Evolutionary conservation across 2,329 filamentous ascomycete genomes (phyloP), one percentile per base, ranked within the genome.

Genomic region (Alternaria rosae): DNA sequence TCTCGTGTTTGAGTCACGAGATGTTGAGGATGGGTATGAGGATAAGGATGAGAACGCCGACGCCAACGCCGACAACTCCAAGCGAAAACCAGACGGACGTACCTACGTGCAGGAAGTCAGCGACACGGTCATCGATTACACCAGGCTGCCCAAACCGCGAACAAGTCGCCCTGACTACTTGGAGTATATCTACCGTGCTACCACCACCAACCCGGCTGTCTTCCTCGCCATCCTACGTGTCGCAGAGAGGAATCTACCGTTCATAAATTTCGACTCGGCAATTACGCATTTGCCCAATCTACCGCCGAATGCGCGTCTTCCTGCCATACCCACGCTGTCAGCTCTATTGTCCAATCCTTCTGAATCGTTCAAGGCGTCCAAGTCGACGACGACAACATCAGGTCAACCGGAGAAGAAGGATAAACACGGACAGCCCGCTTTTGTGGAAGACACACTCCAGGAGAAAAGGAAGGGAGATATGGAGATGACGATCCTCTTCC

Each of bases 261-360:
- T 52, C 42, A 51, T 71, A 10, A 57, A 71, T 53, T 67, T 73
- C 57, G 15, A 45, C 30, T 70, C 62, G 2, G 69, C 65, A 1
- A 30, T 69, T 0, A 59, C 66, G 15, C 68, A 74, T 55, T 42
- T 75, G 6, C 72, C 69, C 1, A 75, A 74, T 35, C 28, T 69
- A 9, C 4, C 6, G 9, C 60, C 48, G 6, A 17, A 15, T 3
- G 57, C 57, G 13, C n/a, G 50, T 0, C 42, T 67, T 6, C 71
- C 70, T 20, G n/a, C 10, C 12, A 5, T 32, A 30, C 17, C 26
- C 3, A 1, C 7, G 3, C 26, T 38, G 4, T 17, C 8, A 38
- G 15, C 35, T 1, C n/a, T 38, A 9, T 38, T n/a, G 35, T 0
- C 8, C 26, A 9, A 26, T 9, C 6, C 25, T 8, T 32, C 30